phyloP scores from a whole-genome alignment of 345 rosid genomes.

The Salix brachista region DNA sequence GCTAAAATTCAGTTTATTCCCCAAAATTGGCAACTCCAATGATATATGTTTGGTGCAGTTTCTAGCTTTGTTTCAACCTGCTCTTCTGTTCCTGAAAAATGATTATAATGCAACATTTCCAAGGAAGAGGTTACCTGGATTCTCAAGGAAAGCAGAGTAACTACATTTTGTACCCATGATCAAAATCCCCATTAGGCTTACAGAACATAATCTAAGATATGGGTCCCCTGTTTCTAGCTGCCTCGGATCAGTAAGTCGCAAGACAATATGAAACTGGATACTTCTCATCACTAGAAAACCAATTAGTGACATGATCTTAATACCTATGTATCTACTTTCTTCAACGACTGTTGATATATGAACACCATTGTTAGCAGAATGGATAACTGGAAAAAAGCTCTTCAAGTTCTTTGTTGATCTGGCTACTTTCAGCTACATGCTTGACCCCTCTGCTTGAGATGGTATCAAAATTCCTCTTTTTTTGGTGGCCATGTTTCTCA shows the following conservation, averaged over 20 bases:
- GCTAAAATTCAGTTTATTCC: too few species aligned
- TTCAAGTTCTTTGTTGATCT: not conserved
- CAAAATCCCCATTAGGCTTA: not conserved
- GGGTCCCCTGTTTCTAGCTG: not conserved
- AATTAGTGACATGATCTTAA: not conserved
- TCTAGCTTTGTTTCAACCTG: not conserved
- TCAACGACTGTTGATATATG: not conserved
- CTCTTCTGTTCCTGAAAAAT: not conserved
- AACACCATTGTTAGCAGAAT: not conserved
- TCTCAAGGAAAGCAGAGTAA: not conserved
- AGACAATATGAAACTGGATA: not conserved
- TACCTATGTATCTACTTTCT: not conserved
- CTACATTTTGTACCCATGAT: not conserved
- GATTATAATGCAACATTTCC: not conserved
- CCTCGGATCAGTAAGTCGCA: not conserved
- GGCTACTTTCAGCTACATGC: slow-evolving; percentile 12
- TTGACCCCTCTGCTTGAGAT: not conserved
- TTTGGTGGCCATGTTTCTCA: slow-evolving; percentile 24
- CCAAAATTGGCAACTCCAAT: too few species aligned
- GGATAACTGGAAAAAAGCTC: not conserved
- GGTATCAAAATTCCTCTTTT: slow-evolving; percentile 1
- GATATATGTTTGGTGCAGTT: too few species aligned
- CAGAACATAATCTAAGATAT: not conserved
- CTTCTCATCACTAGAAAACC: not conserved
- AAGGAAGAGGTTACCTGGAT: not conserved